Evolutionary conservation across 768 basidiomycete species (phyloP).

Genomic region (Rhizopogon roseolus): DNA sequence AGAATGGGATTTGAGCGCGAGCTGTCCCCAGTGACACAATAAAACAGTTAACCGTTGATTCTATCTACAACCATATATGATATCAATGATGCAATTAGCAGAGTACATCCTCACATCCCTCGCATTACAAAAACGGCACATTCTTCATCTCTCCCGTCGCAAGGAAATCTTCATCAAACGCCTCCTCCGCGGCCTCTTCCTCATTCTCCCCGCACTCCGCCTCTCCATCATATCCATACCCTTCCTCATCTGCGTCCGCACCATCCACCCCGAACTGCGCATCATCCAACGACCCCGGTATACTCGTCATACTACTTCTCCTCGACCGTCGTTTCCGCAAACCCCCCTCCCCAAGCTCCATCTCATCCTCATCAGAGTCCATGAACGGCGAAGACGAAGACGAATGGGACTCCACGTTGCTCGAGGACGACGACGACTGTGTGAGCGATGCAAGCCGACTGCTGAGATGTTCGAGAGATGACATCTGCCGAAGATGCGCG

Average conservation of each 20-base stretch:
- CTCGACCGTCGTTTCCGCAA: conserved; percentile 38
- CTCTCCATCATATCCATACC: conserved; percentile 28
- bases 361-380: conserved; percentile 46
- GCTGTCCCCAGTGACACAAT: too few species aligned
- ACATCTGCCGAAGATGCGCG: conserved; percentile 60
- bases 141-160: conserved; percentile 83
- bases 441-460: conserved; percentile 50
- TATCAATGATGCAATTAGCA: not conserved
- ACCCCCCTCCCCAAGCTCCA: conserved; percentile 35
- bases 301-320: conserved; percentile 70
- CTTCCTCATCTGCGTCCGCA: conserved; percentile 21
- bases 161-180: conserved; percentile 74
- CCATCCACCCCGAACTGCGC: conserved; percentile 50
- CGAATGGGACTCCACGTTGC: conserved; percentile 52
- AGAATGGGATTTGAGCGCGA: too few species aligned
- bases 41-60: not conserved
- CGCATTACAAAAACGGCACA: conserved; percentile 54
- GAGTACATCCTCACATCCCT: not conserved
- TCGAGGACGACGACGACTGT: conserved; percentile 31
- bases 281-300: conserved; percentile 80
- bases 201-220: conserved; percentile 40
- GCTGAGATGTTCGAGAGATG: conserved; percentile 70
- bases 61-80: not conserved
- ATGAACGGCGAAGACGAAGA: conserved; percentile 45
- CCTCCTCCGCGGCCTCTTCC: conserved; percentile 64